phyloP scores from a whole-genome alignment of 1,284 basidiomycete species.

The Malassezia nana region DNA sequence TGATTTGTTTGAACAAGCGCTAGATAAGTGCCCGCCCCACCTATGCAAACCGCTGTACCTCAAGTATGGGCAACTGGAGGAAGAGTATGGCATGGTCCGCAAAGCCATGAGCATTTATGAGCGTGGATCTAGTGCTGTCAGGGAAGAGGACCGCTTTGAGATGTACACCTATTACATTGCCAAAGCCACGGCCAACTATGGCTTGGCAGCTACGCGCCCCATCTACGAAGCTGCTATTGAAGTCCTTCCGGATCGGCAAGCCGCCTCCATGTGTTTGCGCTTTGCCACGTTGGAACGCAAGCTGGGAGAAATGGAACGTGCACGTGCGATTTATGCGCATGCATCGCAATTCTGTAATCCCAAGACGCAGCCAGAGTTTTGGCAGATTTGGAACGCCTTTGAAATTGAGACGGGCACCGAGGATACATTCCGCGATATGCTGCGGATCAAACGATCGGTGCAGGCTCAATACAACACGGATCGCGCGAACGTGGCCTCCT shows the following conservation, averaged over 20 bases:
- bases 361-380: slow-evolving; percentile 67
- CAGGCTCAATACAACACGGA: slow-evolving; percentile 99
- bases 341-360: slow-evolving; percentile 98
- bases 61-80: slow-evolving; percentile 88
- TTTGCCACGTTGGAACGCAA: slow-evolving; percentile 95
- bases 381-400: slow-evolving; percentile 92
- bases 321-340: slow-evolving; percentile 89
- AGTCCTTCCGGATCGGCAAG: slow-evolving; percentile 78
- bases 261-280: slow-evolving; percentile 92
- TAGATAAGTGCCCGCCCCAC: slow-evolving; percentile 89
- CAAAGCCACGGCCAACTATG: slow-evolving; percentile 84
- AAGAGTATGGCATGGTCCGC: slow-evolving; percentile 87
- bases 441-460: slow-evolving; percentile 92
- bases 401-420: slow-evolving; percentile 94
- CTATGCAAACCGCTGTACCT: slow-evolving; percentile 89
- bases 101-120: slow-evolving; percentile 93
- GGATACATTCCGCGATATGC: slow-evolving; percentile 96
- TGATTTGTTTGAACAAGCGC: slow-evolving; percentile 92
- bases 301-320: slow-evolving; percentile 95
- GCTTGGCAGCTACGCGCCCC: slow-evolving; percentile 84
- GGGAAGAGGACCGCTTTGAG: slow-evolving; percentile 87
- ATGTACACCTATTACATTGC: slow-evolving; percentile 97
- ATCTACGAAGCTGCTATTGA: slow-evolving; percentile 97
- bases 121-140: slow-evolving; percentile 74
- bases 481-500: slow-evolving; percentile 52